These are phyloP conservation scores for Marsdenia floribunda DNA, from an alignment of 257 asterid genomes.

Conservation along the genomic window DNA sequence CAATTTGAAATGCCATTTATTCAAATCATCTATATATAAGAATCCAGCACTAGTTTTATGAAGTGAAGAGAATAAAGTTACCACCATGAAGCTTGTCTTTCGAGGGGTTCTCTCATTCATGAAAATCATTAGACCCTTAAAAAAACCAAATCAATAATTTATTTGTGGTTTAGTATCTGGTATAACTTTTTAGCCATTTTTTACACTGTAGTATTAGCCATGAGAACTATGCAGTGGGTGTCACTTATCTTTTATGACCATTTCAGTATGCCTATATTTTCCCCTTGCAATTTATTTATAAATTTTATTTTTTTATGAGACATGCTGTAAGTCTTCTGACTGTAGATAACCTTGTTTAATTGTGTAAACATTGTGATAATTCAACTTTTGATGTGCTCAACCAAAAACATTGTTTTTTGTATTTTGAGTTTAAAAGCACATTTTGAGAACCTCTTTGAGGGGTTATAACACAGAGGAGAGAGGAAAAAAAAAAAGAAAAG, in stretches of 20 bases:
- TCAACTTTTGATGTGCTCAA: not conserved
- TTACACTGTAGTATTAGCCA: not conserved
- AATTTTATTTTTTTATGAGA: not conserved
- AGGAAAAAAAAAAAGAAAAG: not conserved
- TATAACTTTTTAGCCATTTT: not conserved
- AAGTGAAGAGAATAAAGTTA: not conserved
- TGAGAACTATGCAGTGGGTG: not conserved
- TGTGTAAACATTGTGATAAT: not conserved
- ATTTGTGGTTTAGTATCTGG: not conserved
- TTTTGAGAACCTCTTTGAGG: not conserved
- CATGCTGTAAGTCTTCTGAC: not conserved
- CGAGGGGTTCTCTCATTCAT: not conserved
- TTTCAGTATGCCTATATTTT: not conserved
- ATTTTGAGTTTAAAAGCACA: not conserved
- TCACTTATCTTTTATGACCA: not conserved
- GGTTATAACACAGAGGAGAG: not conserved
- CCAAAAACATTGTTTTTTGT: not conserved
- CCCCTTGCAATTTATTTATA: not conserved
- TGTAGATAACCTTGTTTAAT: not conserved
- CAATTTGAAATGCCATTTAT: not conserved
- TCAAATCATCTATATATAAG: not conserved
- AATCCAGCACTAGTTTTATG: not conserved
- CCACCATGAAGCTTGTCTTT: not conserved
- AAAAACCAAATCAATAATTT: not conserved
- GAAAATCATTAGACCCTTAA: not conserved